Conservation (phyloP, 1,284 basidiomycete genomes). For the Rhodotorula sp. region DNA sequence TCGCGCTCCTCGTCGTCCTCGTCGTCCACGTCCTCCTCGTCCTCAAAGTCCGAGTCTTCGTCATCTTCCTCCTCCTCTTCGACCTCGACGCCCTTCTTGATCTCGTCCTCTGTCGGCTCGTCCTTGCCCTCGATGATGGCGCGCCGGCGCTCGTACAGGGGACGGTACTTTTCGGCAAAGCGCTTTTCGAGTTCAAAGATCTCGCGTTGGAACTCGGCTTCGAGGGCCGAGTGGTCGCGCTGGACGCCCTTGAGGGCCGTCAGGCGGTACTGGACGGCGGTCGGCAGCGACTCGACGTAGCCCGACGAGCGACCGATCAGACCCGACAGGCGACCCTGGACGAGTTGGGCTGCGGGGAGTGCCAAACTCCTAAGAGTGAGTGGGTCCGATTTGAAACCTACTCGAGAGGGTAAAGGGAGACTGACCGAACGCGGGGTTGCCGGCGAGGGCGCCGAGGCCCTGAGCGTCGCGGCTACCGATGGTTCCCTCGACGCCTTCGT, state of each 20-base stretch:
- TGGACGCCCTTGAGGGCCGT: slow-evolving; percentile 94
- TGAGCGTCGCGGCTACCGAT: slow-evolving; percentile 40
- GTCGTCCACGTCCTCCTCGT: slow-evolving; percentile 52
- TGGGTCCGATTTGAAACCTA: no score
- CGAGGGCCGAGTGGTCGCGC: slow-evolving; percentile 85
- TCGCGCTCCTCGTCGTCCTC: slow-evolving; percentile 48
- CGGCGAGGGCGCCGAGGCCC: slow-evolving; percentile 37
- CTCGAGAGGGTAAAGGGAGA: background rate
- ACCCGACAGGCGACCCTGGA: slow-evolving; percentile 57
- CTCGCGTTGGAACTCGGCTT: slow-evolving; percentile 94
- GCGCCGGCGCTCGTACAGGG: slow-evolving; percentile 81
- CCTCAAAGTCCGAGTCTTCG: slow-evolving; percentile 53
- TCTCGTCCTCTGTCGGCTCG: slow-evolving; percentile 75
- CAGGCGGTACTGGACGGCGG: slow-evolving; percentile 76
- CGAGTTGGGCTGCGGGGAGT: slow-evolving; percentile 34
- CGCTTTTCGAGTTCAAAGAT: slow-evolving; percentile 96
- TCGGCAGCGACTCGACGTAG: slow-evolving; percentile 81
- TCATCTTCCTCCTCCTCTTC: slow-evolving; percentile 59
- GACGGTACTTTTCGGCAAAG: slow-evolving; percentile 81
- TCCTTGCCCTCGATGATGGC: slow-evolving; percentile 77
- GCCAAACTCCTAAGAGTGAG: background rate
- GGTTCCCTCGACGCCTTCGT: slow-evolving; percentile 43
- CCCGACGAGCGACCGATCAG: slow-evolving; percentile 78
- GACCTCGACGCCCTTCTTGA: slow-evolving; percentile 69
- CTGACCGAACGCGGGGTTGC: slow-evolving; percentile 41